These are phyloP conservation scores for Penicillium chermesinum DNA, from an alignment of 495 filamentous ascomycete genomes.

Conservation along the genomic window DNA sequence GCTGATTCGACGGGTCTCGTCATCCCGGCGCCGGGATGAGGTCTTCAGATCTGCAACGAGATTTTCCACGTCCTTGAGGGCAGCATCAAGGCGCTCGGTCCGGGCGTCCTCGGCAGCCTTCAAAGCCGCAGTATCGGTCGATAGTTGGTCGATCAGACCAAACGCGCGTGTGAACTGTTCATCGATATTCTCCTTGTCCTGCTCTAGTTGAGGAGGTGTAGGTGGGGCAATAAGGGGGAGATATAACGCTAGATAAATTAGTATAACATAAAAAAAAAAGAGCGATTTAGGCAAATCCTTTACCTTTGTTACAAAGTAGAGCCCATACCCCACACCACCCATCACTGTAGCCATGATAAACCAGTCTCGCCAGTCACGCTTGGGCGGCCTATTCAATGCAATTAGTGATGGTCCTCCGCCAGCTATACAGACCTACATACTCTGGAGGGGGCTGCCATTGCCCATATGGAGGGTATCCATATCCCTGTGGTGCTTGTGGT, in stretches of 20 bases:
- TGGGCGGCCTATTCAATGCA: constrained; percentile 45
- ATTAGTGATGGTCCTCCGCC: no score
- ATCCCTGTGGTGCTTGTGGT: constrained; percentile 55
- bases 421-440: constrained; percentile 30
- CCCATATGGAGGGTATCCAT: constrained; percentile 61
- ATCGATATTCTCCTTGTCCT: constrained; percentile 88
- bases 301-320: constrained; percentile 85
- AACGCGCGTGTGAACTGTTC: constrained; percentile 89
- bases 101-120: constrained; percentile 81
- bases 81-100: constrained; percentile 76
- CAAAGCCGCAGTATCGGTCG: constrained; percentile 79
- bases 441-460: constrained; percentile 69
- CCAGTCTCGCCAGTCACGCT: constrained; percentile 95
- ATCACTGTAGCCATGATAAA: constrained; percentile 96
- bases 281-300: background rate
- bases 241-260: constrained; percentile 66
- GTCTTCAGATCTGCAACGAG: constrained; percentile 77
- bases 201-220: constrained; percentile 84
- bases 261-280: constrained; percentile 1
- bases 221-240: constrained; percentile 86
- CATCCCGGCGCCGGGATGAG: constrained; percentile 70
- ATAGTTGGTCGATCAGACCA: constrained; percentile 82
- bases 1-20: constrained; percentile 76
- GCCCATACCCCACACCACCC: constrained; percentile 75
- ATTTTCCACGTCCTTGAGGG: constrained; percentile 75